A percentile compares a stretch with the other conserved stretches of the same genome.
Conservation (phyloP, 352 stramenopile species). For the Pythium plurisporium region DNA sequence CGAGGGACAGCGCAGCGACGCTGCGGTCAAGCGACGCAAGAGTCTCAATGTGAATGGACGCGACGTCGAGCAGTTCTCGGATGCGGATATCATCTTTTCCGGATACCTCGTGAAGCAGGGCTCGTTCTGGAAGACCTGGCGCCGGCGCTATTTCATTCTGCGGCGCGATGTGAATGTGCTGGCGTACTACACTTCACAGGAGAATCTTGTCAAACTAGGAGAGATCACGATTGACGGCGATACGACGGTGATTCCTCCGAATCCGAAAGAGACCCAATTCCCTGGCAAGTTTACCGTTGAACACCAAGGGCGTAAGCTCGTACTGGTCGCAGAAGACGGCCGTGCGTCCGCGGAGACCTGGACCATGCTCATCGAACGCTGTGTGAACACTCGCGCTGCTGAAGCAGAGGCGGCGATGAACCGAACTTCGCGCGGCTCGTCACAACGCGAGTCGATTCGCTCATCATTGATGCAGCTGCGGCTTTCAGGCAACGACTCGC, state of each 20-base stretch:
- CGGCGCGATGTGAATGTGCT: constrained; percentile 66
- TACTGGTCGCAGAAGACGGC: constrained; percentile 62
- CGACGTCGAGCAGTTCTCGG: constrained; percentile 82
- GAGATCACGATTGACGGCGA: constrained; percentile 71
- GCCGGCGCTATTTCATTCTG: constrained; percentile 79
- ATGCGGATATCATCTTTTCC: constrained; percentile 74
- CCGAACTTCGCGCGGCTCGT: constrained; percentile 5
- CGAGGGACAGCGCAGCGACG: constrained; percentile 21
- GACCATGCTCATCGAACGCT: constrained; percentile 56
- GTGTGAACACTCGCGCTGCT: constrained; percentile 32
- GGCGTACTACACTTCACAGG: constrained; percentile 74
- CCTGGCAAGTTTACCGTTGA: constrained; percentile 68
- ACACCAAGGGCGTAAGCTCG: constrained; percentile 58
- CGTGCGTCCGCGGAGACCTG: constrained; percentile 49
- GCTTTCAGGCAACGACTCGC: constrained; percentile 16
- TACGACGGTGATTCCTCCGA: constrained; percentile 47
- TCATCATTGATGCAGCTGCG: constrained; percentile 20
- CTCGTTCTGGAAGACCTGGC: constrained; percentile 88
- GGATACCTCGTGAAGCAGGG: constrained; percentile 83
- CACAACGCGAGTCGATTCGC: constrained; percentile 16
- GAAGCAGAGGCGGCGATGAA: constrained; percentile 13
- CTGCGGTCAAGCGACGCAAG: constrained; percentile 35
- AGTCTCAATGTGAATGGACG: constrained; percentile 69
- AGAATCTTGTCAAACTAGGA: constrained; percentile 76
- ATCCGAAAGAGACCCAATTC: constrained; percentile 37